A percentile compares a stretch with the other conserved stretches of the same genome.
These are phyloP conservation scores for Heterobasidion occidentale DNA, from an alignment of 1,284 basidiomycete species.

Conservation along the genomic window DNA sequence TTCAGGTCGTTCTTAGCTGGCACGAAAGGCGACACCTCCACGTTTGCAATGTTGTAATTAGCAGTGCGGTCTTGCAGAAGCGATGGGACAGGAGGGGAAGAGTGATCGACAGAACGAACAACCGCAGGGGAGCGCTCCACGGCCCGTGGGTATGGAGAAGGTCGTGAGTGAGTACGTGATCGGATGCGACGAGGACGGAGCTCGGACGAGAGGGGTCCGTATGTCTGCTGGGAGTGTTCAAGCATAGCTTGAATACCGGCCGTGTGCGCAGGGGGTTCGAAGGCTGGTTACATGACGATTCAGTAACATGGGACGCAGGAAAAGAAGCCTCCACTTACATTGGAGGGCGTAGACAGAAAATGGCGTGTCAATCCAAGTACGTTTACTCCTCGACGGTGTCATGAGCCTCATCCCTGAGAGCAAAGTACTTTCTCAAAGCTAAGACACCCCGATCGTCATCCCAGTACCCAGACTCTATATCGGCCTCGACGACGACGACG, in stretches of 20 bases:
- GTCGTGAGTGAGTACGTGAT: slow-evolving; percentile 57
- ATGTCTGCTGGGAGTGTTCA: slow-evolving; percentile 64
- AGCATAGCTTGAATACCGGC: slow-evolving; percentile 65
- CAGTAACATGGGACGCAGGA: neutral
- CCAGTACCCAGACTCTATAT: slow-evolving; percentile 46
- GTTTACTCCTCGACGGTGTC: slow-evolving; percentile 58
- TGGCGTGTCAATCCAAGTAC: slow-evolving; percentile 61
- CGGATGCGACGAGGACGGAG: slow-evolving; percentile 51
- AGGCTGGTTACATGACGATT: slow-evolving; percentile 36
- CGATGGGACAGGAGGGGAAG: slow-evolving; percentile 10
- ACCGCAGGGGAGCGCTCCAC: slow-evolving; percentile 20
- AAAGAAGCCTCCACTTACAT: slow-evolving; percentile 37
- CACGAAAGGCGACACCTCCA: slow-evolving; percentile 20
- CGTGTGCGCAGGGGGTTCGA: slow-evolving; percentile 57
- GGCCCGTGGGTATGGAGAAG: slow-evolving; percentile 62
- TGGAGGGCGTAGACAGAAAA: slow-evolving; percentile 66
- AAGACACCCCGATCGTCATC: slow-evolving; percentile 57
- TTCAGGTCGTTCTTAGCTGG: slow-evolving; percentile 14
- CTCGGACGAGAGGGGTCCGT: slow-evolving; percentile 60
- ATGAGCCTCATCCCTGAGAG: slow-evolving; percentile 61
- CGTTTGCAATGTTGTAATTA: slow-evolving; percentile 28
- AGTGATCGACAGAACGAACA: slow-evolving; percentile 6
- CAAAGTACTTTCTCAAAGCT: slow-evolving; percentile 57
- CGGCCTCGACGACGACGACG: slow-evolving; percentile 47
- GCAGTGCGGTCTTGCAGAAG: slow-evolving; percentile 23